phyloP scores from a whole-genome alignment of 768 basidiomycete species.

The button mushroom (Agaricus bisporus) region DNA sequence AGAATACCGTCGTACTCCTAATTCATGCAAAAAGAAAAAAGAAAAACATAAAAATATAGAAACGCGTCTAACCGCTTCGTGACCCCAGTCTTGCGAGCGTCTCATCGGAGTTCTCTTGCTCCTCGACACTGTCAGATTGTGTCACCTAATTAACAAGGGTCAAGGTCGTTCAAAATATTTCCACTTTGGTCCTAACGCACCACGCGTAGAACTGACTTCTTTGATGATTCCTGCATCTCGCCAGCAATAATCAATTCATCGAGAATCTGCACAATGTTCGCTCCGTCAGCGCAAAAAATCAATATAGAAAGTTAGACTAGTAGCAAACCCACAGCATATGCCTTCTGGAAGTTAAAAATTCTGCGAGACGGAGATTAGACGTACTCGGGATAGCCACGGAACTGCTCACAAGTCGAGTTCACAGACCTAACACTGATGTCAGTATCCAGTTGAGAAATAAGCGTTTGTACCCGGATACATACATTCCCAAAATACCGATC shows the following conservation, averaged over 20 bases:
- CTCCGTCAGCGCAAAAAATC: slow-evolving; percentile 2
- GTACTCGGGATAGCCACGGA: slow-evolving; percentile 4
- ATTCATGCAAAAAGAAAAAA: background rate
- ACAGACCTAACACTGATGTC: slow-evolving; percentile 54
- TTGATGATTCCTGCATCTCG: slow-evolving; percentile 96
- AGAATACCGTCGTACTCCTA: slow-evolving; percentile 15
- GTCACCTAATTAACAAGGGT: slow-evolving; percentile 50
- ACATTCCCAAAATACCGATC: slow-evolving; percentile 94
- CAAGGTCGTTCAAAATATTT: background rate
- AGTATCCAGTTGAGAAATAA: slow-evolving; percentile 69
- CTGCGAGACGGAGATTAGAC: slow-evolving; percentile 30
- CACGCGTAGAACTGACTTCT: slow-evolving; percentile 73
- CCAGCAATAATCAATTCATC: slow-evolving; percentile 97
- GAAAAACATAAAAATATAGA: slow-evolving; percentile 11
- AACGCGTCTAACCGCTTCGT: slow-evolving; percentile 53
- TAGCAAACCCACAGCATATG: slow-evolving; percentile 76
- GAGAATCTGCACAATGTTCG: slow-evolving; percentile 48
- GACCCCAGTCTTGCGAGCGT: slow-evolving; percentile 72
- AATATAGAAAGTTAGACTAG: slow-evolving; percentile 4
- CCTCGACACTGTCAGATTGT: slow-evolving; percentile 78
- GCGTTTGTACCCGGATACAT: slow-evolving; percentile 21
- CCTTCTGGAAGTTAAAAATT: slow-evolving; percentile 99
- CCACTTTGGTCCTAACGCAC: slow-evolving; percentile 21
- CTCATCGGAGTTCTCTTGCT: slow-evolving; percentile 82
- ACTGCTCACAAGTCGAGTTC: slow-evolving; percentile 81